Percentiles rank a stretch among this genome's conserved stretches.
phyloP scores from a whole-genome alignment of 352 stramenopile genomes.

The Globisporangium polare region DNA sequence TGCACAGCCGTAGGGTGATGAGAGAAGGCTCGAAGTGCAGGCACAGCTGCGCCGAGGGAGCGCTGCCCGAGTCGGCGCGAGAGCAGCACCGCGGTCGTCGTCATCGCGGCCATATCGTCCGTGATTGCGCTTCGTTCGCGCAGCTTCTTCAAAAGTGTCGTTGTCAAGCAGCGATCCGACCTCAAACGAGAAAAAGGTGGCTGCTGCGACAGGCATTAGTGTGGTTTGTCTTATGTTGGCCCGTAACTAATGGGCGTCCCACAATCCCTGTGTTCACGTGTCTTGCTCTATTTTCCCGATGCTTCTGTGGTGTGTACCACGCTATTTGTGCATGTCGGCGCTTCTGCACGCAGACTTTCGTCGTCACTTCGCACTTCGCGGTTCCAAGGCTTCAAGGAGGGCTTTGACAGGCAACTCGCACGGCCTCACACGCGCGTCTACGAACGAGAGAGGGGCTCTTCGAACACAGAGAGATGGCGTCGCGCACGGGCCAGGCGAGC shows the following conservation, averaged over 20 bases:
- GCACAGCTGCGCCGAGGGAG: background rate
- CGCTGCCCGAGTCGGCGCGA: slow-evolving; percentile 2
- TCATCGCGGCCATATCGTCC: background rate
- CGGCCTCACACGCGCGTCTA: background rate
- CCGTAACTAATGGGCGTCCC: background rate
- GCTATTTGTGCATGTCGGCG: background rate
- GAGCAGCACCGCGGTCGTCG: background rate
- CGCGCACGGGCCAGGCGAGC: slow-evolving; percentile 8
- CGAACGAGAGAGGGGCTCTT: background rate
- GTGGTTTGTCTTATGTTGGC: background rate
- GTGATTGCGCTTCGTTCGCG: background rate
- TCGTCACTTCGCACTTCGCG: background rate
- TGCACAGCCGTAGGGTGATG: background rate
- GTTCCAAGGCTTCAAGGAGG: background rate
- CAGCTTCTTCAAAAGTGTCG: background rate
- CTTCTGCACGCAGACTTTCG: background rate
- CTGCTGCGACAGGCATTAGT: background rate
- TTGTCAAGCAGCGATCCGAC: too few species aligned
- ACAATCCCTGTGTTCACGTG: too few species aligned
- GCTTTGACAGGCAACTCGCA: background rate
- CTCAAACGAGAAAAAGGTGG: background rate
- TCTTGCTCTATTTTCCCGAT: too few species aligned
- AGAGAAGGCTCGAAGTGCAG: background rate
- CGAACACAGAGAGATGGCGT: background rate
- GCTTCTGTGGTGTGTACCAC: background rate